Base-by-base conservation (phyloP, 441 rosid species). In the Sinapis alba region DNA sequence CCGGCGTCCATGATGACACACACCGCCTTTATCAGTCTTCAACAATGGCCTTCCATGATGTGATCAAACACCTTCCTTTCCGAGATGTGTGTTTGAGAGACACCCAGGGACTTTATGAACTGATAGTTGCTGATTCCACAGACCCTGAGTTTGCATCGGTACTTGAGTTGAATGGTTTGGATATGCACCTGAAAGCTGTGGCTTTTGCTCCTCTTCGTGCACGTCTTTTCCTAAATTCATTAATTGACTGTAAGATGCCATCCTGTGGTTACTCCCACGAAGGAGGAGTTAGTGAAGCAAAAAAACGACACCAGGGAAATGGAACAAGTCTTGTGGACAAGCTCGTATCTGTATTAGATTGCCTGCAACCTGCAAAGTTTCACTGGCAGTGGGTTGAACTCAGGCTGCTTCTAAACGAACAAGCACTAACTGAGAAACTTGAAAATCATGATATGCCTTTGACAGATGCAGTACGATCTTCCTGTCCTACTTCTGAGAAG, bases 321-420 rank as follows among this genome's bases (percentile, higher is more conserved):
- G 92, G 84, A 75, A 75, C 87, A 19, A 97, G 88, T 86, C 91
- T 90, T 69, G 78, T 82, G 71, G 98, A 94, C 85, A 94, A 85
- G 85, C 86, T 97, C 70, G 97, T 97, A 24, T 82, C 81, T 68
- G 89, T 90, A 27, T 82, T 97, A 78, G 96, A 97, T 69, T 81
- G 90, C 59, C 82, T 97, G 77, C 99, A 94, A 74, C 98, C 99
- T 80, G 99, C 99, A 38, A 94, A 90, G 76, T 97, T 97, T 77
- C 98, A 90, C 83, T 97, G 99, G 99, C 99, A 97, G 81, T 97
- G 99, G 98, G 83, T 97, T 82, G 99, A 97, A 81, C 97, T 94
- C 69, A 87, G 99, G 87, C 85, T 97, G 75, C 99, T 97, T 78
- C 85, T 97, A 83, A 92, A 97, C 66, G 99, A 97, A 73, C 99